Base-by-base conservation (phyloP, 2,329 filamentous ascomycete genomes). In the Fusarium albidum region DNA sequence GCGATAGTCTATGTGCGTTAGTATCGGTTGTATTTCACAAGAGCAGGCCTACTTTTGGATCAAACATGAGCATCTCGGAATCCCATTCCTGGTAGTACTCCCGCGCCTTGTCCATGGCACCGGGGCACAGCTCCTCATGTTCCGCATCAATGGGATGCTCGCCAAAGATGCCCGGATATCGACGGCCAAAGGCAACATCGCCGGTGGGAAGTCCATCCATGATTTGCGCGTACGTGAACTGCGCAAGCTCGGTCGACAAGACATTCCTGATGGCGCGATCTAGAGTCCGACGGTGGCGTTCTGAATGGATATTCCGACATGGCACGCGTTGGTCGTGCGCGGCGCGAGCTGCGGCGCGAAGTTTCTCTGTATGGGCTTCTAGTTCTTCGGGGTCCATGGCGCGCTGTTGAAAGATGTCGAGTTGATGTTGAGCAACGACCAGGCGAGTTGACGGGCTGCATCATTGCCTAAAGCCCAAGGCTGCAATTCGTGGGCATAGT, bases 201-300 rank as follows among this genome's bases (percentile, higher is more conserved):
- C 32, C 52, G 8, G 37, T 48, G 0, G 63, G 61, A 0, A 59
- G 49, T 1, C 59, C 62, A 15, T 65, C 53, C 3, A 61, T 57
- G 6, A 65, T 55, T 8, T 65, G 59, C 0, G 59, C 54, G 11
- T 59, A 63, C 0, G 62, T 63, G 7, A 52, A 43, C 6, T 49
- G 41, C 0, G 59, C 57, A 1, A 52, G 4, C 4, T 47, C 49
- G 0, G 52, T 65, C 0, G 50, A 41, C 1, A 65, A 35, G 5
- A 52, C 37, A 17, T 53, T 55, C 0, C 11, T 47, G 11, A 57
- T 50, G 3, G 47, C 59, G 6, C 15, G 33, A 25, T 32, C 31
- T 0, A 63, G 31, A 1, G 9, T 12, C 2, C 31, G 6, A 1
- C 28, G 44, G 13, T 60, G 49, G 1, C 1, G 12, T 2, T 48